Percentiles rank a stretch among this genome's conserved stretches.
Conservation (phyloP, 805 yeast genomes). For the Cephaloascus fragrans region DNA sequence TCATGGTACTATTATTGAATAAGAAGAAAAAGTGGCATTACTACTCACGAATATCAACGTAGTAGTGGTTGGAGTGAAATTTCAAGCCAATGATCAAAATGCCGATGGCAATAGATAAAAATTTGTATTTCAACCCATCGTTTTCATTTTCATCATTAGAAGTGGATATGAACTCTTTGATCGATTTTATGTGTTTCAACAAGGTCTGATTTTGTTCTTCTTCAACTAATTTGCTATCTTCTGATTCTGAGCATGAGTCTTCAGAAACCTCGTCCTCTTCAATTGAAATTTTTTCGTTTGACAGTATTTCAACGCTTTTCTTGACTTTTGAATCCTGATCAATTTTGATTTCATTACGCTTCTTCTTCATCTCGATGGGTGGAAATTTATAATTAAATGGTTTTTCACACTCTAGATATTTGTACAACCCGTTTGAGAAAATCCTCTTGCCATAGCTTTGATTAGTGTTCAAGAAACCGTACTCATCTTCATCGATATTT, state of each 20-base stretch:
- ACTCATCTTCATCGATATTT: slow-evolving; percentile 16
- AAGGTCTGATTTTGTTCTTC: slow-evolving; percentile 4
- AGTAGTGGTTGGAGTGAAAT: slow-evolving; percentile 9
- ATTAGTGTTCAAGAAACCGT: slow-evolving; percentile 18
- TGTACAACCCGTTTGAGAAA: slow-evolving; percentile 17
- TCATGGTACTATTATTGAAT: too few species aligned
- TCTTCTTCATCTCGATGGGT: slow-evolving; percentile 7
- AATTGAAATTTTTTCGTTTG: slow-evolving; percentile 1
- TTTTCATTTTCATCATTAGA: slow-evolving; percentile 9
- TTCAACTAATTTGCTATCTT: too few species aligned
- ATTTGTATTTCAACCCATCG: slow-evolving; percentile 29
- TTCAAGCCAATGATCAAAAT: slow-evolving; percentile 28
- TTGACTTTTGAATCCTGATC: slow-evolving; percentile 3
- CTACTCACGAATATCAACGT: not conserved
- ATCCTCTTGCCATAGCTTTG: slow-evolving; percentile 15
- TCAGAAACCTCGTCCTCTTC: slow-evolving; percentile 5
- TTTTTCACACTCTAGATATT: slow-evolving; percentile 14
- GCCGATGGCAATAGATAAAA: slow-evolving; percentile 30
- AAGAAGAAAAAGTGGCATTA: too few species aligned
- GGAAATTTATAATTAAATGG: not conserved
- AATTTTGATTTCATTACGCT: slow-evolving; percentile 2
- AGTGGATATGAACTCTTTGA: not conserved
- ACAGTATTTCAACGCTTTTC: too few species aligned
- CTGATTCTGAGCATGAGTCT: slow-evolving; percentile 4
- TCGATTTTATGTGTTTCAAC: not conserved